Percentiles rank a stretch among this genome's conserved stretches.
phyloP scores from a whole-genome alignment of 2,329 filamentous ascomycete species.

The Sporothrix phasma region DNA sequence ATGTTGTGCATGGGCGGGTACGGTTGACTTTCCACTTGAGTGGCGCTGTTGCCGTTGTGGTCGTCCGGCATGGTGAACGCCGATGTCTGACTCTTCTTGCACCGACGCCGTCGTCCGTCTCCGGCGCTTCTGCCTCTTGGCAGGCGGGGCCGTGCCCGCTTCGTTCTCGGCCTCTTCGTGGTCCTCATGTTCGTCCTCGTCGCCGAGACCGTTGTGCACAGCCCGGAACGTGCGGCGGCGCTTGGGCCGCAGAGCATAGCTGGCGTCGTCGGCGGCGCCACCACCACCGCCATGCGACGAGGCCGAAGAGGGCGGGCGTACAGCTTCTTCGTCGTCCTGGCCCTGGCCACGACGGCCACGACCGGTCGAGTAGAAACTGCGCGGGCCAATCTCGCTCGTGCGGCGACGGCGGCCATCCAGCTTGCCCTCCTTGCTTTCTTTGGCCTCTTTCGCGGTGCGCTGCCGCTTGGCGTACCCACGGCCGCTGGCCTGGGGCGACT shows the following conservation, averaged over 20 bases:
- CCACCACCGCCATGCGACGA: conserved; percentile 38
- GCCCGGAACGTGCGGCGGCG: conserved; percentile 33
- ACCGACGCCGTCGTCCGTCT: background rate
- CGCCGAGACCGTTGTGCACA: conserved; percentile 30
- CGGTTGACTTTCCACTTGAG: background rate
- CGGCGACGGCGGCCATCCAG: background rate
- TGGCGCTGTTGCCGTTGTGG: background rate
- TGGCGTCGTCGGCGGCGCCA: conserved; percentile 30
- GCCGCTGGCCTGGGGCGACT: conserved; percentile 7
- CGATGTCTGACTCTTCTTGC: background rate
- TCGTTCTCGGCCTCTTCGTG: background rate
- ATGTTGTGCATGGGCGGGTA: conserved; percentile 3
- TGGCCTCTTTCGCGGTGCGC: conserved; percentile 12
- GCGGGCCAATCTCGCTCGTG: conserved; percentile 29
- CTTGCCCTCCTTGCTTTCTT: background rate
- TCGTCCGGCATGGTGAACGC: background rate
- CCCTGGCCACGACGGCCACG: background rate
- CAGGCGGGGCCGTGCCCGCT: conserved; percentile 17
- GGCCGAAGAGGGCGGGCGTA: conserved; percentile 36
- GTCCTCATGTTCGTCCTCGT: conserved; percentile 23
- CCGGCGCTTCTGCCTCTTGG: conserved; percentile 22
- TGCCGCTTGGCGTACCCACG: conserved; percentile 15
- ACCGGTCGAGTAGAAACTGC: conserved; percentile 27
- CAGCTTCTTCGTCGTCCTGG: background rate
- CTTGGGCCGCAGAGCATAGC: conserved; percentile 45